Evolutionary conservation across 495 filamentous ascomycete species (phyloP).

Genomic region (Xylaria bambusicola): DNA sequence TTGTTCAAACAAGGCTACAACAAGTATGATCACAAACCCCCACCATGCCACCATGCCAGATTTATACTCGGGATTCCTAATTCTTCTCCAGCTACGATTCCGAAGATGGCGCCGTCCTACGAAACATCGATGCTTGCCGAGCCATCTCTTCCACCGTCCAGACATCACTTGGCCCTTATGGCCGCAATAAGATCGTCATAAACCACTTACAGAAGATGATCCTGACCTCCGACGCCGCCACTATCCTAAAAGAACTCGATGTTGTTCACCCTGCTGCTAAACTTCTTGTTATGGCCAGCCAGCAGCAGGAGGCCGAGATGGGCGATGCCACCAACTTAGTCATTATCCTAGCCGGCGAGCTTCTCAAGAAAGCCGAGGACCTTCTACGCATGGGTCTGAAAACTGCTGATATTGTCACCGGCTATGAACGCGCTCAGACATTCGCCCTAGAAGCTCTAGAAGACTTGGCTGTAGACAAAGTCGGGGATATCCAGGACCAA

Average conservation of each 20-base stretch:
- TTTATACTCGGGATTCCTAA: constrained; percentile 16
- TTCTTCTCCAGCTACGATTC: constrained; percentile 75
- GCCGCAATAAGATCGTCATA: constrained; percentile 99
- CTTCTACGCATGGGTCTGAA: constrained; percentile 93
- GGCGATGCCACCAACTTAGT: constrained; percentile 98
- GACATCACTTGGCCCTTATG: constrained; percentile 95
- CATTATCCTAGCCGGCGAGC: constrained; percentile 91
- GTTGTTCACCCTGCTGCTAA: constrained; percentile 99
- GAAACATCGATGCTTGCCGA: constrained; percentile 98
- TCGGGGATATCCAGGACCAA: constrained; percentile 76
- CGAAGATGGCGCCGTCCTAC: constrained; percentile 97
- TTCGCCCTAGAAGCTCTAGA: constrained; percentile 84
- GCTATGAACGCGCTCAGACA: constrained; percentile 91
- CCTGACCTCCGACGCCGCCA: constrained; percentile 95
- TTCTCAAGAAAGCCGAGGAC: constrained; percentile 96
- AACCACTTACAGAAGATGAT: constrained; percentile 99
- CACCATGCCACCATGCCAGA: constrained; percentile 27
- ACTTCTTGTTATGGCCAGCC: constrained; percentile 97
- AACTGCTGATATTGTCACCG: constrained; percentile 91
- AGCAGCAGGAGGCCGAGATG: constrained; percentile 99
- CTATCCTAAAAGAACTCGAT: constrained; percentile 94
- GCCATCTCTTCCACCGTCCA: constrained; percentile 94
- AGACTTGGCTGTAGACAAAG: constrained; percentile 87
- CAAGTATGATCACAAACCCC: constrained; percentile 62
- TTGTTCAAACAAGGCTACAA: constrained; percentile 98